These are phyloP conservation scores for Rhynchosporium agropyri DNA, from an alignment of 2,329 filamentous ascomycete genomes.

Conservation along the genomic window DNA sequence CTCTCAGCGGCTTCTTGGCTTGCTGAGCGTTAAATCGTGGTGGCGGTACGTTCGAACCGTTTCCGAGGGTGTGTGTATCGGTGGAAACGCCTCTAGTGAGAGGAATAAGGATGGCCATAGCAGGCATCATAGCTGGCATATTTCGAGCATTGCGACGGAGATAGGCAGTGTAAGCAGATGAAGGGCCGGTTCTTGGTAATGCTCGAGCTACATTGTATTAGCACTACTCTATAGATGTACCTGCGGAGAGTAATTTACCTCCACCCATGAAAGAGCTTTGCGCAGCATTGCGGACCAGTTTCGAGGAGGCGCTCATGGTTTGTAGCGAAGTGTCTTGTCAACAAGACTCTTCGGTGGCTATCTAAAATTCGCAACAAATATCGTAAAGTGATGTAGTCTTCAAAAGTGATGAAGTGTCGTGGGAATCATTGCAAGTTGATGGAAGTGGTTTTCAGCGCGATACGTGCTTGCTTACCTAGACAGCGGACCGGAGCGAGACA, in stretches of 20 bases:
- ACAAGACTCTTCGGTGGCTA: slow-evolving; percentile 21
- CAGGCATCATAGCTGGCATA: slow-evolving; percentile 45
- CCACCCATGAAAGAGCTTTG: slow-evolving; percentile 40
- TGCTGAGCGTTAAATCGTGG: slow-evolving; percentile 72
- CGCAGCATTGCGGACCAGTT: slow-evolving; percentile 43
- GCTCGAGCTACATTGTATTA: slow-evolving; percentile 37
- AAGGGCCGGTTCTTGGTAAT: slow-evolving; percentile 38
- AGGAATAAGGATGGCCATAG: slow-evolving; percentile 60
- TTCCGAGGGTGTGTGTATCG: slow-evolving; percentile 57
- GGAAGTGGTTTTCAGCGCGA: slow-evolving; percentile 20
- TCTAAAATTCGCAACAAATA: slow-evolving; percentile 15
- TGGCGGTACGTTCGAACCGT: slow-evolving; percentile 56
- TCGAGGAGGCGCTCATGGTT: slow-evolving; percentile 44
- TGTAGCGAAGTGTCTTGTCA: slow-evolving; percentile 26
- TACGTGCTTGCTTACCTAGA: slow-evolving; percentile 23
- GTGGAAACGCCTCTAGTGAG: slow-evolving; percentile 57
- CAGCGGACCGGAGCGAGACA: slow-evolving; percentile 19
- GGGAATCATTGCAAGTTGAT: slow-evolving; percentile 26
- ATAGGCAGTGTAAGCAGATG: slow-evolving; percentile 40
- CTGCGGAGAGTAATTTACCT: slow-evolving; percentile 31
- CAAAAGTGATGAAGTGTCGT: slow-evolving; percentile 19
- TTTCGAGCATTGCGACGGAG: slow-evolving; percentile 42
- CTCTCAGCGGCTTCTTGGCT: slow-evolving; percentile 64
- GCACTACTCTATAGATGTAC: slow-evolving; percentile 3
- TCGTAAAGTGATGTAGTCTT: slow-evolving; percentile 6